phyloP scores from a whole-genome alignment of 352 stramenopile genomes.

The Phytophthora colocasiae region DNA sequence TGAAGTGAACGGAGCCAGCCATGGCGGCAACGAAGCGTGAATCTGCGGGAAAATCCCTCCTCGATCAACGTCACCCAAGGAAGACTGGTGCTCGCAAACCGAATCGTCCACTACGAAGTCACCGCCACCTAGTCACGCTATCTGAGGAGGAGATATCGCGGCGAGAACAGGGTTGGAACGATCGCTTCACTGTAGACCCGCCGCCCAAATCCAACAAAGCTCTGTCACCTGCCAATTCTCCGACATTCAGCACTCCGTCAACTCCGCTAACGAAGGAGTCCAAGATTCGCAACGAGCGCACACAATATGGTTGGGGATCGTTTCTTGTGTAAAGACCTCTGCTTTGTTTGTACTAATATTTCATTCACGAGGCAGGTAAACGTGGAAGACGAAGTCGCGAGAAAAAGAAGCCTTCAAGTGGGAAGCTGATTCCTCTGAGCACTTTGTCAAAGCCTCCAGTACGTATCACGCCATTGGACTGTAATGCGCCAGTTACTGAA shows the following conservation, averaged over 20 bases:
- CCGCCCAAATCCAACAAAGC: conserved; percentile 59
- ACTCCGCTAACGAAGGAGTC: conserved; percentile 48
- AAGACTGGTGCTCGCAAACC: conserved; percentile 24
- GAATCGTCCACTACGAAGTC: conserved; percentile 32
- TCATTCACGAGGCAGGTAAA: conserved; percentile 29
- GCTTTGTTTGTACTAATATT: neutral
- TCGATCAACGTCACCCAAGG: conserved; percentile 37
- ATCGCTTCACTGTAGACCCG: conserved; percentile 69
- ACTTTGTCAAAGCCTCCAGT: conserved; percentile 43
- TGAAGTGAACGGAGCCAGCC: neutral
- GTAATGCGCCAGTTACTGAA: neutral
- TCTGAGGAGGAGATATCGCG: conserved; percentile 61
- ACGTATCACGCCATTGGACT: neutral
- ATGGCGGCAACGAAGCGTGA: conserved; percentile 59
- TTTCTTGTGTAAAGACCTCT: neutral
- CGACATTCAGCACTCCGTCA: conserved; percentile 27
- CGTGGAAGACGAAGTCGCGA: conserved; percentile 23
- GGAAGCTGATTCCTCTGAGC: conserved; percentile 48
- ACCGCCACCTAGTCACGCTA: conserved; percentile 52
- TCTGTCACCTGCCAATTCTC: conserved; percentile 31
- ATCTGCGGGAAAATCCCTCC: conserved; percentile 55
- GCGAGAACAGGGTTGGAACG: conserved; percentile 79
- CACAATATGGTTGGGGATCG: conserved; percentile 55
- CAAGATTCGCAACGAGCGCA: conserved; percentile 59
- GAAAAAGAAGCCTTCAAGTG: conserved; percentile 33